These are phyloP conservation scores for Kazachstania africana DNA, from an alignment of 805 yeast species.

Conservation along the genomic window DNA sequence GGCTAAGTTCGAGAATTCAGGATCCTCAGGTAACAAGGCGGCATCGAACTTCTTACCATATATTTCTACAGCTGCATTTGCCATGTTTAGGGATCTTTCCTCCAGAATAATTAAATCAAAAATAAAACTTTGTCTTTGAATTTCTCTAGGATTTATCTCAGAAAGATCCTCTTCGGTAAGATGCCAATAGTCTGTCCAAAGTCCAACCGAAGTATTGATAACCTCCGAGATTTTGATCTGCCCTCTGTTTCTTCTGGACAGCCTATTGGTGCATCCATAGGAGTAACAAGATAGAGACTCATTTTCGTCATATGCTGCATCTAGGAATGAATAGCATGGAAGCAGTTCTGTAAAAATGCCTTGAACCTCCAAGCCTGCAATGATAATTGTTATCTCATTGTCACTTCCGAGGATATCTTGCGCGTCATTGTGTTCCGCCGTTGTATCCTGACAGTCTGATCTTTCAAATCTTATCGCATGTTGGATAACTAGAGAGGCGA, in stretches of 20 bases:
- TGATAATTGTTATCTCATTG: conserved; percentile 25
- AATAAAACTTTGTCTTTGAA: conserved; percentile 61
- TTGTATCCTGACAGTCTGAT: background rate
- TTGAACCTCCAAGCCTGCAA: conserved; percentile 24
- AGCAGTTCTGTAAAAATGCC: conserved; percentile 28
- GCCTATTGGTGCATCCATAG: conserved; percentile 14
- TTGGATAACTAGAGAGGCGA: conserved; percentile 31
- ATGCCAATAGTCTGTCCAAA: conserved; percentile 62
- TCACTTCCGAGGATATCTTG: no score
- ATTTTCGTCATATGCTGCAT: conserved; percentile 31
- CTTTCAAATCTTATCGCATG: conserved; percentile 33
- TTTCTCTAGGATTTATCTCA: conserved; percentile 37
- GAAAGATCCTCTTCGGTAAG: conserved; percentile 41
- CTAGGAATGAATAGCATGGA: conserved; percentile 24
- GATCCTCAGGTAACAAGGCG: conserved; percentile 35
- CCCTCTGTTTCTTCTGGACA: conserved; percentile 8
- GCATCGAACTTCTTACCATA: conserved; percentile 37
- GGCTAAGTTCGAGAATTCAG: conserved; percentile 48
- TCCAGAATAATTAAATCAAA: conserved; percentile 67
- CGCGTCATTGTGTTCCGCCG: conserved; percentile 14
- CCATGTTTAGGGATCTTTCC: conserved; percentile 55
- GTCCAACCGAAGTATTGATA: conserved; percentile 29
- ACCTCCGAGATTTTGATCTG: conserved; percentile 25
- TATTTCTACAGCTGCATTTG: conserved; percentile 49
- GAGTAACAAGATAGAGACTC: conserved; percentile 39